phyloP scores from a whole-genome alignment of 108 stramenopile genomes.

The Bacterosira constricta region DNA sequence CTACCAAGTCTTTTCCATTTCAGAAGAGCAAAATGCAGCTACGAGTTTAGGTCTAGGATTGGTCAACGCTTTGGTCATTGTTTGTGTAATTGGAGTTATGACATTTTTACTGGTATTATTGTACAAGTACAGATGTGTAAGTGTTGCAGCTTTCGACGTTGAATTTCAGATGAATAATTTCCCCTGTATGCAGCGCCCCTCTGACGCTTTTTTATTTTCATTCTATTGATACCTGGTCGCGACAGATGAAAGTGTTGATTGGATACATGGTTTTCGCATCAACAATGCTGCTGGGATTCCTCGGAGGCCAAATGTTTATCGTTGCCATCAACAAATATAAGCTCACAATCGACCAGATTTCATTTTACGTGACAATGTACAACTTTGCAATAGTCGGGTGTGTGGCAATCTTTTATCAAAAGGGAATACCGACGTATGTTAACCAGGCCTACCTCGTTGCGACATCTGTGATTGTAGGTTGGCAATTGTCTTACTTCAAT shows the following conservation, averaged over 20 bases:
- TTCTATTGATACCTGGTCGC: neutral
- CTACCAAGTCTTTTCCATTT: slow-evolving; percentile 61
- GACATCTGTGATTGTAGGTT: slow-evolving; percentile 91
- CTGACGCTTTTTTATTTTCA: neutral
- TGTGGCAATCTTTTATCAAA: slow-evolving; percentile 90
- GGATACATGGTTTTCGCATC: slow-evolving; percentile 90
- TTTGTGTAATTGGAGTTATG: slow-evolving; percentile 79
- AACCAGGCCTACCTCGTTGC: slow-evolving; percentile 92
- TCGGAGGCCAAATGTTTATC: slow-evolving; percentile 72
- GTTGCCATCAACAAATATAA: slow-evolving; percentile 80
- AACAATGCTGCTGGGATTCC: slow-evolving; percentile 81
- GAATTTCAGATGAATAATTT: too few relatives aligned
- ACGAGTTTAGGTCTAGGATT: slow-evolving; percentile 71
- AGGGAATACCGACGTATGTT: slow-evolving; percentile 84
- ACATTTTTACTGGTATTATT: slow-evolving; percentile 91
- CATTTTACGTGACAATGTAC: slow-evolving; percentile 84
- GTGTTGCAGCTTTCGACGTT: too few relatives aligned
- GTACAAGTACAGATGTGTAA: slow-evolving; percentile 76
- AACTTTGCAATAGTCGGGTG: slow-evolving; percentile 95
- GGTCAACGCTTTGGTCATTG: slow-evolving; percentile 93
- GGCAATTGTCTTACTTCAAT: slow-evolving; percentile 92
- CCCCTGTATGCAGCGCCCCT: too few relatives aligned
- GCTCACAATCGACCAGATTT: slow-evolving; percentile 76
- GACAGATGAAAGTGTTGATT: slow-evolving; percentile 84
- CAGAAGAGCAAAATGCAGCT: slow-evolving; percentile 52